These are phyloP conservation scores for Tripterygium wilfordii DNA, from an alignment of 177 flowering plant genomes.

Conservation along the genomic window DNA sequence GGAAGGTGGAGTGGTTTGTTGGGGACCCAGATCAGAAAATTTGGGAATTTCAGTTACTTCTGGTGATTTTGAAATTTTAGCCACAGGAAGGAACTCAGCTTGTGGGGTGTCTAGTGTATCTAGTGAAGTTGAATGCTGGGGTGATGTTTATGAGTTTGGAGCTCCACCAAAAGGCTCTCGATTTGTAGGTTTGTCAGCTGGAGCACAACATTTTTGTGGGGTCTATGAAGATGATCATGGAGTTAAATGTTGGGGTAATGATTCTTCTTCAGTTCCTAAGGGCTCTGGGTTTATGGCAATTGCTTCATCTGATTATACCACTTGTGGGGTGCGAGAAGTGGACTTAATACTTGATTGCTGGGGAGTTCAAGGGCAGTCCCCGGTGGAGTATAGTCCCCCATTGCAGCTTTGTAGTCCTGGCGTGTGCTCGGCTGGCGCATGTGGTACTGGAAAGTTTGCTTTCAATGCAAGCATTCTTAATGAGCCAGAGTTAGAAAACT, in stretches of 20 bases:
- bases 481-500: slow-evolving; percentile 55
- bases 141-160: slow-evolving; percentile 12
- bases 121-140: slow-evolving; percentile 59
- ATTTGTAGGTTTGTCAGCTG: slow-evolving; percentile 53
- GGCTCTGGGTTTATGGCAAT: slow-evolving; percentile 58
- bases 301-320: slow-evolving; percentile 52
- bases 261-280: slow-evolving; percentile 48
- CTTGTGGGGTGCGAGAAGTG: slow-evolving; percentile 69
- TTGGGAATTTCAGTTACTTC: slow-evolving; percentile 24
- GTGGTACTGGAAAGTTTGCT: slow-evolving; percentile 43
- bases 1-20: slow-evolving; percentile 53
- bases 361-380: slow-evolving; percentile 25
- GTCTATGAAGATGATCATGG: slow-evolving; percentile 63
- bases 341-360: slow-evolving; percentile 75
- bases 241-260: slow-evolving; percentile 71
- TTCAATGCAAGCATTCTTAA: slow-evolving; percentile 65
- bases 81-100: slow-evolving; percentile 42
- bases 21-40: slow-evolving; percentile 47
- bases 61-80: slow-evolving; percentile 22
- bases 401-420: slow-evolving; percentile 53
- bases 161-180: slow-evolving; percentile 26
- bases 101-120: slow-evolving; percentile 47
- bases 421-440: slow-evolving; percentile 7
- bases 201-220: slow-evolving; percentile 67
- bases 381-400: slow-evolving; percentile 51